Percentiles rank a stretch among this genome's conserved stretches.
Conservation (phyloP, 2,329 filamentous ascomycete genomes). For the Lasiodiplodia sp. region DNA sequence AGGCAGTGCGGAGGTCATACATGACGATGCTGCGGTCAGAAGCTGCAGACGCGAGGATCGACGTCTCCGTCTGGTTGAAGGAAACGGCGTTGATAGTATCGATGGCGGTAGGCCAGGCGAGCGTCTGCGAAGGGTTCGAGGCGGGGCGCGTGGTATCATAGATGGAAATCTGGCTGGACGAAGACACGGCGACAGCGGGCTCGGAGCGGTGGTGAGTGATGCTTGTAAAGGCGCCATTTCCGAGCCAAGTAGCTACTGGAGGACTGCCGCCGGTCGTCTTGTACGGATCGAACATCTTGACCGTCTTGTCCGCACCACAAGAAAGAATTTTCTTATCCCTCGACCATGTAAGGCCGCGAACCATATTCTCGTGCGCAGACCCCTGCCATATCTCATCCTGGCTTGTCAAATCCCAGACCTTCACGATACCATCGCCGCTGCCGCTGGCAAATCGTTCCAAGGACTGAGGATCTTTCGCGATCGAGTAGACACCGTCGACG, state of each 20-base stretch:
- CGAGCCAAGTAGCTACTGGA: constrained; percentile 86
- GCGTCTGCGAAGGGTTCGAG: constrained; percentile 76
- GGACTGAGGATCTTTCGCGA: constrained; percentile 56
- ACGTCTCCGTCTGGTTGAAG: constrained; percentile 92
- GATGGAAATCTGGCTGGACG: constrained; percentile 80
- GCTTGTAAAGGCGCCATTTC: constrained; percentile 80
- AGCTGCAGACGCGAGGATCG: constrained; percentile 83
- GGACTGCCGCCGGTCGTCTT: constrained; percentile 70
- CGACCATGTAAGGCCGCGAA: constrained; percentile 92
- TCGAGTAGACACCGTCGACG: constrained; percentile 75
- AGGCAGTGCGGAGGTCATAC: constrained; percentile 89
- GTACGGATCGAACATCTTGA: constrained; percentile 94
- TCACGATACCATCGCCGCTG: constrained; percentile 87
- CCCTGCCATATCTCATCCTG: constrained; percentile 77
- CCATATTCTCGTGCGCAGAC: constrained; percentile 89
- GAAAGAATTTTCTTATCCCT: constrained; percentile 83
- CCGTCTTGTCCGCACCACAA: constrained; percentile 82
- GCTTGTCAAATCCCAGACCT: constrained; percentile 84
- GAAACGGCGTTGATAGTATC: constrained; percentile 89
- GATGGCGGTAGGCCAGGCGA: constrained; percentile 85
- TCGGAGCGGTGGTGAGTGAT: constrained; percentile 82
- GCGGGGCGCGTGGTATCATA: constrained; percentile 87
- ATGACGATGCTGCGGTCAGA: constrained; percentile 85
- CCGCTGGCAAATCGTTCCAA: constrained; percentile 27
- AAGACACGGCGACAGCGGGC: constrained; percentile 76